Percentiles rank a stretch among this genome's conserved stretches.
Conservation (phyloP, 495 filamentous ascomycete genomes). For the Penicillium tannophilum region DNA sequence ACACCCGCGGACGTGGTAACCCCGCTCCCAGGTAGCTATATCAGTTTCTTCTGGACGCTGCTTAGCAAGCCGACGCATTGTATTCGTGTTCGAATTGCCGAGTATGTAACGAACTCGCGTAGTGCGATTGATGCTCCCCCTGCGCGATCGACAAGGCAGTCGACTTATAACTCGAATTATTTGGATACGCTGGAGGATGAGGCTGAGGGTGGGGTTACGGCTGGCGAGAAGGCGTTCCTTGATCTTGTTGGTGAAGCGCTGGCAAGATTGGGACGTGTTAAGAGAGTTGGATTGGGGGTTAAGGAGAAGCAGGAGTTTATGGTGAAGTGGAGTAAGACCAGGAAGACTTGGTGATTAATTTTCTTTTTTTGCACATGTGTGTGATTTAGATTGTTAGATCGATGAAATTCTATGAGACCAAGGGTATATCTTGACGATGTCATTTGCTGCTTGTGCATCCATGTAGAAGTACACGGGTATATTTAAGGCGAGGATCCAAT, state of each 20-base stretch:
- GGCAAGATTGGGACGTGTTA: constrained; percentile 87
- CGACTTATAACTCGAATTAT: constrained; percentile 51
- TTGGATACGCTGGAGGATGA: constrained; percentile 48
- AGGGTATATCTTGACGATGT: neutral
- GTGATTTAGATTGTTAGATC: neutral
- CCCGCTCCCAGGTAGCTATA: constrained; percentile 71
- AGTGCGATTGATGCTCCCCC: constrained; percentile 18
- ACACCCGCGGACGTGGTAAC: constrained; percentile 88
- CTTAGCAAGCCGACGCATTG: constrained; percentile 84
- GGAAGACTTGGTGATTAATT: constrained; percentile 35
- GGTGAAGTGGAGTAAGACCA: constrained; percentile 53
- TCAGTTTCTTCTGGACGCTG: constrained; percentile 78
- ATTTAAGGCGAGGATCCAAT: no score
- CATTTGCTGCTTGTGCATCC: neutral
- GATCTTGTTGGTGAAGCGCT: constrained; percentile 81
- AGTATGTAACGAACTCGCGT: constrained; percentile 56
- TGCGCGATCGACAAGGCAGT: constrained; percentile 27
- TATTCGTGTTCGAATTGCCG: constrained; percentile 86
- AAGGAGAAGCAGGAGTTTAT: constrained; percentile 84
- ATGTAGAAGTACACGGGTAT: no score
- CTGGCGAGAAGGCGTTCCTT: constrained; percentile 62
- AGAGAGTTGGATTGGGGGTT: constrained; percentile 81
- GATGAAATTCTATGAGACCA: neutral
- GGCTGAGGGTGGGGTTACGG: constrained; percentile 43
- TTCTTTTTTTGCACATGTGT: neutral